Base-by-base conservation (phyloP, 2,329 filamentous ascomycete genomes). In the Fusarium duplospermum region DNA sequence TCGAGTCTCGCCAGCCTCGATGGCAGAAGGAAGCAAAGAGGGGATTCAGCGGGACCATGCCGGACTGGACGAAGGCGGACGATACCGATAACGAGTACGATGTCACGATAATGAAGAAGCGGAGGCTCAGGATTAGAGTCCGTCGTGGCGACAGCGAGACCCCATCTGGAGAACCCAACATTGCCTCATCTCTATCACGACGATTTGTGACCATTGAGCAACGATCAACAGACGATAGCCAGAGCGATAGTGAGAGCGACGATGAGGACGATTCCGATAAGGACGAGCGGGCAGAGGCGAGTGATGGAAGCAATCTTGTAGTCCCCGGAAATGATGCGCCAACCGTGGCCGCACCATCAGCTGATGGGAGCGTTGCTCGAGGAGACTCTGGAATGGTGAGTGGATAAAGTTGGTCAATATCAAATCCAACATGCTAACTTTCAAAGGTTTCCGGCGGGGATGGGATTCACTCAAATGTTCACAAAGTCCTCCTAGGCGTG, bases 41-140 rank as follows among this genome's bases (percentile, higher is more conserved):
- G 35, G 69, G 62, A 50, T 67, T 73, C 40, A 66, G 67, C 20
- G 67, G 66, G 52, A 59, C 60, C 38, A 60, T 78, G 9, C 77
- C 77, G 2, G 64, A 70, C 9, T 81, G 80, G 80, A 81, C 80
- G 16, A 71, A 70, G 24, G 78, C 67, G n/a, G 80, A 81, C 45
- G 76, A 77, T 27, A 69, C 56, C 54, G 72, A 77, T 29, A 63
- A 76, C 45, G 67, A 64, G 10, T 67, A 78, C 69, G 72, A 76
- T 20, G 69, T 71, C 57, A 64, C 66, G 35, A 67, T 67, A 31
- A 70, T 69, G 65, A 77, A 57, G 45, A 78, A 56, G 20, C 74
- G 64, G 18, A 69, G 57, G 35, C 20, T 45, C 35, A 66, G 59
- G 27, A 61, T 31, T 24, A 74, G 59, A 33, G n/a, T 47, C 13